Evolutionary conservation across 306 rosid species (phyloP).

Genomic region (Vicia faba): DNA sequence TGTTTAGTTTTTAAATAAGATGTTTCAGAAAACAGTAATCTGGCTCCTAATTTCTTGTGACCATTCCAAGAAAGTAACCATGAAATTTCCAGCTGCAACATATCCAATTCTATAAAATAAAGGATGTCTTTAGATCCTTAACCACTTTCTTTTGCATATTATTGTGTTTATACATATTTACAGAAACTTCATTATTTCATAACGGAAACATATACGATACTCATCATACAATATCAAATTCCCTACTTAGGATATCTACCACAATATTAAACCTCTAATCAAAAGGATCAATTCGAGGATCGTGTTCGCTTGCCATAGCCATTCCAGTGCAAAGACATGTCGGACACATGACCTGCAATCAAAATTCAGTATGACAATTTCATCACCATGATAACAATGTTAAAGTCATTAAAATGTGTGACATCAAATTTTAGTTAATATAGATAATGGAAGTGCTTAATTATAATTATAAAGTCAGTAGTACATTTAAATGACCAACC

Average conservation of each 20-base stretch:
- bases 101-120: constrained; percentile 12
- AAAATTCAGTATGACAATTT: constrained; percentile 7
- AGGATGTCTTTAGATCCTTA: not conserved
- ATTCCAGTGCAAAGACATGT: constrained; percentile 98
- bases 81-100: constrained; percentile 8
- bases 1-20: no score
- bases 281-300: constrained; percentile 92
- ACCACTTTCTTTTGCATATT: constrained; percentile 18
- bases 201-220: constrained; percentile 3
- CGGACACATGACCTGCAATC: constrained; percentile 92
- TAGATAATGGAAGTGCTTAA: no score
- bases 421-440: no score
- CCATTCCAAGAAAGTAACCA: constrained; percentile 1
- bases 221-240: constrained; percentile 26
- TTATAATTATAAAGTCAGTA: not conserved
- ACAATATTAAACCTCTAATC: constrained; percentile 48
- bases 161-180: constrained; percentile 34
- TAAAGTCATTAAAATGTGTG: no score
- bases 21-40: not conserved
- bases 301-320: constrained; percentile 99
- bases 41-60: not conserved
- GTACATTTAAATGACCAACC: constrained; percentile 52
- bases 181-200: constrained; percentile 36
- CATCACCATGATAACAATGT: no score
- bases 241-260: not conserved